Percentiles rank a stretch among this genome's conserved stretches.
Conservation (phyloP, 2,329 filamentous ascomycete genomes). For the Penicillium expansum region DNA sequence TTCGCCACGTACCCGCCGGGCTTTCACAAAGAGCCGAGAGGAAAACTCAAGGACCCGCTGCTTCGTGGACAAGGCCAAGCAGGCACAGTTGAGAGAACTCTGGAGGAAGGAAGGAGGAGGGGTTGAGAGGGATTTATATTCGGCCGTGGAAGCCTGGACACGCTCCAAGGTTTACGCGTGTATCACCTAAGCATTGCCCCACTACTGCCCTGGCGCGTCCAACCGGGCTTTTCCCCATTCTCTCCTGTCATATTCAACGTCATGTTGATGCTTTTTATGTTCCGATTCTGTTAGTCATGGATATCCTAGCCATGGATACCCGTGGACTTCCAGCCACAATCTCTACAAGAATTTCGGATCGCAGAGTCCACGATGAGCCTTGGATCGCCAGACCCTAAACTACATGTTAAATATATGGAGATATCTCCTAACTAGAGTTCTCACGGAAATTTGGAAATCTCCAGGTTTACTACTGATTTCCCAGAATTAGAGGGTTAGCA, state of each 20-base stretch:
- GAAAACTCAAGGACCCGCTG: background rate
- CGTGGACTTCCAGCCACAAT: background rate
- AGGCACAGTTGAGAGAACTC: background rate
- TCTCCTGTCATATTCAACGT: background rate
- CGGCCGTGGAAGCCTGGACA: background rate
- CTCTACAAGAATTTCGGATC: background rate
- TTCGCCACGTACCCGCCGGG: background rate
- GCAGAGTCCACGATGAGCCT: background rate
- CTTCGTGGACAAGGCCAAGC: background rate
- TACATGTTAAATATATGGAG: too few relatives aligned
- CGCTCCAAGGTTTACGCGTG: background rate
- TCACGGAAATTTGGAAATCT: too few relatives aligned
- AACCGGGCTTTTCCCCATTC: background rate
- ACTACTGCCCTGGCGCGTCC: background rate
- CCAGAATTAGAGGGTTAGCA: too few relatives aligned
- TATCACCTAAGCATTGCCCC: background rate
- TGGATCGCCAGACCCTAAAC: background rate
- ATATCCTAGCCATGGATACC: background rate
- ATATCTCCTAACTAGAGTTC: too few relatives aligned
- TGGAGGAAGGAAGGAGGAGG: background rate
- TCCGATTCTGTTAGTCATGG: background rate
- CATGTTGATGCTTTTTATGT: background rate
- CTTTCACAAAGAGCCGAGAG: background rate
- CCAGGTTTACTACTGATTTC: too few relatives aligned
- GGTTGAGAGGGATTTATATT: background rate